Conservation (phyloP, 1,284 basidiomycete species). For the Meira nashicola region DNA sequence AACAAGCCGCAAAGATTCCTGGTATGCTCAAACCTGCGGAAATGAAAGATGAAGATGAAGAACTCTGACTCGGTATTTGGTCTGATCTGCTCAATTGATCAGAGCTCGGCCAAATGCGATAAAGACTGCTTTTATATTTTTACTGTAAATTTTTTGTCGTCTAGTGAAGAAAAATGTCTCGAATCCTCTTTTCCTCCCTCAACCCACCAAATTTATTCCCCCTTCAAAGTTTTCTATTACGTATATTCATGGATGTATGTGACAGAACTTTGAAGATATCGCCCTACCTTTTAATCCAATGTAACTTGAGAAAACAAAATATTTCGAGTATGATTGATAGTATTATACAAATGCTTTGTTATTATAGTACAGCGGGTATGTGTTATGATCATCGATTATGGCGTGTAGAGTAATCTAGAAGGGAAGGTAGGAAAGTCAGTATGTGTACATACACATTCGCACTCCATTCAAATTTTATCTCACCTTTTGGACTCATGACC, state of each 20-base stretch:
- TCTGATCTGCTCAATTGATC: constrained; percentile 35
- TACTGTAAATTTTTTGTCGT: background rate
- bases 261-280: too few species aligned
- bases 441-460: background rate
- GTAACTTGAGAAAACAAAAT: background rate
- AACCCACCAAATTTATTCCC: background rate
- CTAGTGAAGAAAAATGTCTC: background rate
- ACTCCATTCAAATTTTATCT: background rate
- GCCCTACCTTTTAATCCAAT: too few species aligned
- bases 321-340: background rate
- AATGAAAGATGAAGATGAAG: constrained; percentile 73
- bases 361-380: background rate
- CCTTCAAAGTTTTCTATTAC: background rate
- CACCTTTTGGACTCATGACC: constrained; percentile 80
- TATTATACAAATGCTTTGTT: background rate
- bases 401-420: constrained; percentile 14
- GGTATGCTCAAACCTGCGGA: constrained; percentile 85
- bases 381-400: constrained; percentile 9
- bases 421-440: background rate
- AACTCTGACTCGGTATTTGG: constrained; percentile 53
- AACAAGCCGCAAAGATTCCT: constrained; percentile 88
- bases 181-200: background rate
- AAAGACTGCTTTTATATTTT: background rate
- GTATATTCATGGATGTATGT: too few species aligned
- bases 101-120: background rate